phyloP scores from a whole-genome alignment of 2,329 filamentous ascomycete species.

The Cladophialophora chaetospira region DNA sequence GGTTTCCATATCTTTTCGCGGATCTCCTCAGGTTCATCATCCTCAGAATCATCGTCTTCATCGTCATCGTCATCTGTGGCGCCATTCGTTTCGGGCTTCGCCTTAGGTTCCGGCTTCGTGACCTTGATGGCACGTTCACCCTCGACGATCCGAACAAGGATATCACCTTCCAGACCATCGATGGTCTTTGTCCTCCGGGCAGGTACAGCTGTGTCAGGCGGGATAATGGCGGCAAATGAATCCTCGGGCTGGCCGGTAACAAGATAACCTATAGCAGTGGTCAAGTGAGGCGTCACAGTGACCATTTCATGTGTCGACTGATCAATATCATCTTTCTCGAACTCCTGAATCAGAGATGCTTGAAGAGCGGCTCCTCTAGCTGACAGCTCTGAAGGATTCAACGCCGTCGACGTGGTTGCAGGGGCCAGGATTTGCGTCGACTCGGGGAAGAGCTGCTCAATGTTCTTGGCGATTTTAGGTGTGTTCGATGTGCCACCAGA shows the following conservation, averaged over 20 bases:
- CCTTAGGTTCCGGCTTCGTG: constrained; percentile 79
- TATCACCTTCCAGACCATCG: constrained; percentile 75
- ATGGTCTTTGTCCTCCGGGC: constrained; percentile 83
- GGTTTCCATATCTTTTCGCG: constrained; percentile 93
- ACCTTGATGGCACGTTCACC: constrained; percentile 90
- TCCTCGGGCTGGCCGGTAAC: constrained; percentile 24
- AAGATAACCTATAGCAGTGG: constrained; percentile 79
- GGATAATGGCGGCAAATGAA: constrained; percentile 79
- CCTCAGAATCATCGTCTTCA: constrained; percentile 62
- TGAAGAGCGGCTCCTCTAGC: constrained; percentile 93
- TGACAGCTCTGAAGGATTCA: constrained; percentile 91
- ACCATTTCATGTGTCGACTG: constrained; percentile 95
- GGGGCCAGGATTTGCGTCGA: constrained; percentile 79
- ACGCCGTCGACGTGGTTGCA: constrained; percentile 71
- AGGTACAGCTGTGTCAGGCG: constrained; percentile 84
- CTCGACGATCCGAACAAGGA: constrained; percentile 85
- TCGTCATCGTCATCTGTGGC: constrained; percentile 66
- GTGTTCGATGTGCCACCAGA: constrained; percentile 91
- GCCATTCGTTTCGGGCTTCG: constrained; percentile 60
- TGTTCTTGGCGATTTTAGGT: constrained; percentile 83
- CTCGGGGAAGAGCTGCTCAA: constrained; percentile 77
- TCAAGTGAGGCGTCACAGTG: constrained; percentile 87
- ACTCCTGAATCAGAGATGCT: constrained; percentile 90
- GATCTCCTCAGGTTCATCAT: constrained; percentile 84
- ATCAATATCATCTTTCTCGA: constrained; percentile 89